Percentiles rank a stretch among this genome's conserved stretches.
phyloP scores from a whole-genome alignment of 2,329 filamentous ascomycete species.

The Alternaria gansuensis region DNA sequence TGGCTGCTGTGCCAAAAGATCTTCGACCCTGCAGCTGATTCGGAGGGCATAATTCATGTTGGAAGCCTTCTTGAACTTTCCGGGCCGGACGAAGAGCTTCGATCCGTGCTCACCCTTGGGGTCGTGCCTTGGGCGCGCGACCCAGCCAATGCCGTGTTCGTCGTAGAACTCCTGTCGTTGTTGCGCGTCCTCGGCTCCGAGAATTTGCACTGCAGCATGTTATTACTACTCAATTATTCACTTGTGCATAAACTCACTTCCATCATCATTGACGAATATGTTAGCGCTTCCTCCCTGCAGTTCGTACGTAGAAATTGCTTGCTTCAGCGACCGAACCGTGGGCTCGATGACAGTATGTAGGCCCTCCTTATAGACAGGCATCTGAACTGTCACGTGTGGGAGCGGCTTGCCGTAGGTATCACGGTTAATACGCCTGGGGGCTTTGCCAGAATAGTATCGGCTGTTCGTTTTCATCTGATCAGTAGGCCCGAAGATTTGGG shows the following conservation, averaged over 20 bases:
- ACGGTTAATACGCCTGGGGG: conserved; percentile 62
- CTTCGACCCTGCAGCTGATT: conserved; percentile 69
- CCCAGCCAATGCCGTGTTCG: conserved; percentile 62
- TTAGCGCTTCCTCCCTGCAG: conserved; percentile 70
- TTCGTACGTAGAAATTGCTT: conserved; percentile 64
- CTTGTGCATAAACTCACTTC: conserved; percentile 48
- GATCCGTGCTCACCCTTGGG: conserved; percentile 32
- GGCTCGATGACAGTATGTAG: conserved; percentile 77
- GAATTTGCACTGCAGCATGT: conserved; percentile 60
- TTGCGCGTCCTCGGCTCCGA: conserved; percentile 58
- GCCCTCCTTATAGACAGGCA: conserved; percentile 88
- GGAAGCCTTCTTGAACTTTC: conserved; percentile 62
- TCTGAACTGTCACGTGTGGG: conserved; percentile 79
- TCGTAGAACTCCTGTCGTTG: conserved; percentile 60
- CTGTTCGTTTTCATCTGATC: conserved; percentile 78
- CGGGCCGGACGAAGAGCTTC: conserved; percentile 39
- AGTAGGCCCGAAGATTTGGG: conserved; percentile 76
- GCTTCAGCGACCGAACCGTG: conserved; percentile 80
- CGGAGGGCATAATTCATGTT: conserved; percentile 79
- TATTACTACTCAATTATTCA: not conserved
- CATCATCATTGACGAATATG: conserved; percentile 74
- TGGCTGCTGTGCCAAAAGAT: conserved; percentile 58
- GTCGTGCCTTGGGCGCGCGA: conserved; percentile 58
- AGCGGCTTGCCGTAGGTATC: conserved; percentile 60
- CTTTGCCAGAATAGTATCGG: conserved; percentile 78